Evolutionary conservation across 2,329 filamentous ascomycete genomes (phyloP), one percentile per base, ranked within the genome.

Genomic region (Neofusicoccum ribis): DNA sequence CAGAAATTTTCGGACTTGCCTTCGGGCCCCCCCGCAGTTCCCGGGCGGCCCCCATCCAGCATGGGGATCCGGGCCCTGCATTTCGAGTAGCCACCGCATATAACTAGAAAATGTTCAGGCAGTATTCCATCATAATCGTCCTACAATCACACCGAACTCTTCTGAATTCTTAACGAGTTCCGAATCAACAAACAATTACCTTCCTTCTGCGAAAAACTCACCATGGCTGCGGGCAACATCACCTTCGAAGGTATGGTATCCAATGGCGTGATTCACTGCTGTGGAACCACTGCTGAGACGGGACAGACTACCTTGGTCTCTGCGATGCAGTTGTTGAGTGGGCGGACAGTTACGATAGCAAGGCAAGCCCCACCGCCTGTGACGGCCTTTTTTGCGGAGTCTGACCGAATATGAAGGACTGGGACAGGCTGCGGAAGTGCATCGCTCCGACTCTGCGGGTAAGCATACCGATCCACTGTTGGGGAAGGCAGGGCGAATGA

Each of bases 271-370:
- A n/a, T 7, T 41, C 56, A 23, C 56, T 47, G 43, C 12, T 39
- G 47, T 63, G 52, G 15, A 49, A 46, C 20, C 49, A n/a, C 31
- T 46, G 20, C 41, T 52, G 49, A 65, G 51, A 49, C 50, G 27
- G 12, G 27, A 49, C 49, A 41, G 54, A 61, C 46, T 67, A 63
- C 50, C 63, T 63, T 9, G 64, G 63, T 46, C 56, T 65, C 54
- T 65, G 63, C 63, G 43, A 61, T 20, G 58, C 52, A 34, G 44
- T 65, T 44, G 63, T 65, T 51, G 63, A 88, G 72, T 89, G 87
- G 87, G 86, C 85, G 65, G 86, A 88, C 74, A 86, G 83, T 79
- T 88, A 89, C 76, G 86, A 89, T 75, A 83, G 82, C 74, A 89
- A 89, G 77, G 78, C 78, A 54, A 41, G 66, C 43, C 69, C 64